phyloP scores from a whole-genome alignment of 305 asterid genomes.

The Fraxinus floribunda region DNA sequence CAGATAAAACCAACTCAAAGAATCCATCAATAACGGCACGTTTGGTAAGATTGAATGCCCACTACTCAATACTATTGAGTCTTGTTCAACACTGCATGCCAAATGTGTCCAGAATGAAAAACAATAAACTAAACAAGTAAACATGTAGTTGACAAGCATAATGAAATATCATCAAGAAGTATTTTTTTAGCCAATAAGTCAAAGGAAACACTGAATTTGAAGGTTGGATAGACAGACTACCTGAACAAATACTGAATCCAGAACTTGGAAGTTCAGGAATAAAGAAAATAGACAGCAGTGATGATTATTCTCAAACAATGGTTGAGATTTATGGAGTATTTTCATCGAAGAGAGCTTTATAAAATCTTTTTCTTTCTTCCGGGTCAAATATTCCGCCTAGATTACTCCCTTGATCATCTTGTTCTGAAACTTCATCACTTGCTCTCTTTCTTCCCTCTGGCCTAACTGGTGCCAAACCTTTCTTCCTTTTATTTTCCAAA shows the following conservation, averaged over 20 bases:
- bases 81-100: not conserved
- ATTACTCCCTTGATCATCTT: constrained; percentile 54
- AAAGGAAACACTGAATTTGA: not conserved
- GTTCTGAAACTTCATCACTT: constrained; percentile 26
- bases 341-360: constrained; percentile 69
- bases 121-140: not conserved
- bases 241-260: not conserved
- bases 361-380: constrained; percentile 80
- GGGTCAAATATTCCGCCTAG: constrained; percentile 79
- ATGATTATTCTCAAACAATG: not conserved
- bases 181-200: not conserved
- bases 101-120: not conserved
- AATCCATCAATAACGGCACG: not conserved
- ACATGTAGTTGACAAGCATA: not conserved
- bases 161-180: not conserved
- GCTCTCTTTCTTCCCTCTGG: constrained; percentile 32
- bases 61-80: not conserved
- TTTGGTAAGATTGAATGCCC: not conserved
- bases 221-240: not conserved
- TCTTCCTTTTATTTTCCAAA: constrained; percentile 68
- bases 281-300: not conserved
- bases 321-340: constrained; percentile 35
- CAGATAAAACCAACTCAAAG: not conserved
- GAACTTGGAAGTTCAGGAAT: not conserved
- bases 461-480: constrained; percentile 39